Base-by-base conservation (phyloP, 1,284 basidiomycete genomes). In the Fomitopsis palustris region DNA sequence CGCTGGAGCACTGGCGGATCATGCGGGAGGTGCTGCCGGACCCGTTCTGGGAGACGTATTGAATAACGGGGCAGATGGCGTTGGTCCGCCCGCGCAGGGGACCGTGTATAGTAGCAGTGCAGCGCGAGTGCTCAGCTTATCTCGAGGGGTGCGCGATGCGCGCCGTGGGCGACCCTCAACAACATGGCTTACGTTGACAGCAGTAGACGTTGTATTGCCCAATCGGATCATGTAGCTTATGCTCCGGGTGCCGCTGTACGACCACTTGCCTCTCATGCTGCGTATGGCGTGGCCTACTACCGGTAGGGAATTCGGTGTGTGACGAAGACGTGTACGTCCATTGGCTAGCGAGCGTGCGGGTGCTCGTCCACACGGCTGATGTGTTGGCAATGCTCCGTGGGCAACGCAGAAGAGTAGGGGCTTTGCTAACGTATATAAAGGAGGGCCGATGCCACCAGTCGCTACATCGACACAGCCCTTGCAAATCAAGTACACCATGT, bases 1-100 rank as follows among this genome's bases (percentile, higher is more conserved):
- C 83, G 1, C 64, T 83, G 49, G 80, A 85, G 53, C 93, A 93
- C 64, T 95, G 93, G 93, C 83, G 82, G 65, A 73, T 86, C 47
- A 88, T 88, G 85, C 78, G 84, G 49, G 69, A 80, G 23, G 80
- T 87, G 21, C 67, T 88, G 61, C 80, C 82, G 0, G 77, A 85
- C 63, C 64, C 78, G 9, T 78, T 83, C 62, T 88, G 86, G 86
- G 84, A 86, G 72, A 85, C 82, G 3, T 87, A 81, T 65, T 88
- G 67, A 72, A 23, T 25, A 25, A 17, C 16, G 19, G 14, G 14
- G 14, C 12, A 14, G 25, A 23, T 29, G 25, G 12, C 10, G 45
- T 47, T 31, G 25, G 45, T 47, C 45, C 25, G 45, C 7, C 45
- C 14, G 25, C 6, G 39, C 39, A 42, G 35, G 8, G 35, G 35